Base-by-base conservation (phyloP, 768 basidiomycete genomes). In the Rubroboletus pulcherrimus region DNA sequence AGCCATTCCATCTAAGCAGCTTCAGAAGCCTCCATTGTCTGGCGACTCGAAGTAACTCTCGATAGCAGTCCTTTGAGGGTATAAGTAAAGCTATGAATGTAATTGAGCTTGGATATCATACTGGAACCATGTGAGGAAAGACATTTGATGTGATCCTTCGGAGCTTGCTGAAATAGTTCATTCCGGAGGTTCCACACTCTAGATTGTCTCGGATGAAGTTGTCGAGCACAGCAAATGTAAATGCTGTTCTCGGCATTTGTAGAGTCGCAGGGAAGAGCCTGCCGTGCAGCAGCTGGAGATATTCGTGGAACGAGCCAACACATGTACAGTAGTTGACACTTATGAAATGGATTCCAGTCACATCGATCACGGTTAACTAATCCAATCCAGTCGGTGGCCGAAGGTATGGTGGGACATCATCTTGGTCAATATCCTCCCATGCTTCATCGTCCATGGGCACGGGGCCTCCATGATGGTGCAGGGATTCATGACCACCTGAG, bases 161-260 rank as follows among this genome's bases (percentile, higher is more conserved):
- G 0, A 63, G 34, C 10, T 63, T 62, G 8, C 26, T 49, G 4
- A 19, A 62, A 9, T 54, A 61, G 24, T 57, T 62, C 15, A 24
- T 26, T 0, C 19, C 51, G 0, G 33, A 45, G 0, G 60, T 61
- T 2, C 53, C 40, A 8, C 67, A 67, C 44, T 68, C 64, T 34
- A 68, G 4, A 8, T 65, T 52, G 10, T 66, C 55, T 0, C 55
- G n/a, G 2, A 57, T 19, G 14, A 68, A 65, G 3, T 64, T 19
- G 14, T 70, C 54, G 1, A 70, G 46, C 3, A 64, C 59, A 1
- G n/a, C 4, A 41, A 66, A 66, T 0, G 67, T 68, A 17, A 51
- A 51, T 2, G 10, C 31, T 0, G 50, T 51, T 7, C 14, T 24
- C 0, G 21, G 50, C 0, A 7, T 0, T 3, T 21, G 39, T 6